Evolutionary conservation across 345 rosid genomes (phyloP), one percentile per base, ranked within the genome.

Genomic region (Boechera stricta): DNA sequence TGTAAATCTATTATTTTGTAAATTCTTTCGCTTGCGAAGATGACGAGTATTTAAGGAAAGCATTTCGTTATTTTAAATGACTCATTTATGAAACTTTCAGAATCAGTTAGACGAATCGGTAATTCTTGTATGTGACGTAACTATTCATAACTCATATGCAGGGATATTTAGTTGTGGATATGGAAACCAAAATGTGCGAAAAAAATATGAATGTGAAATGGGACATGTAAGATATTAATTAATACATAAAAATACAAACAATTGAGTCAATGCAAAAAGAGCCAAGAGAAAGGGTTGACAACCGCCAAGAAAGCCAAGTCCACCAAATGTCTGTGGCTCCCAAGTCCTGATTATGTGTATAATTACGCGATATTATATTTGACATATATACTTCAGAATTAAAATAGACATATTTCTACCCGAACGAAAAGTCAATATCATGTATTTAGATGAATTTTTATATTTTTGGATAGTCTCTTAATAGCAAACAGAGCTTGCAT

Each of bases 301-400:
- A 92, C 97, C 92, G 91, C 90, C 92, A 81, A 86, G 68, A 69
- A 54, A 70, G 91, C 80, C 83, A 79, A 86, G 73, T 79, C 96
- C 97, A 88, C 90, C 63, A 69, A 82, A 83, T 79, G 55, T 49
- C 36, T 74, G 78, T 83, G 81, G 84, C 36, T 55, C 59, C 72
- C 73, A 71, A 77, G 63, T 66, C 48, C 67, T 39, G 33, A 44
- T 42, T 58, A 28, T 58, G 5, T 56, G 6, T 61, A 66, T 69
- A 51, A 33, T n/a, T 67, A 61, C 49, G 65, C 13, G 51, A 36
- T 73, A 11, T 66, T 56, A 57, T 26, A 45, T 36, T 35, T 55
- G 24, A 36, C 53, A 26, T 28, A 38, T 6, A 38, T 35, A 63
- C 31, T 24, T 38, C 62, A 63, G 45, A 28, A 39, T 1, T 1